Evolutionary conservation across 495 filamentous ascomycete species (phyloP).

Genomic region (Neurospora sp.): DNA sequence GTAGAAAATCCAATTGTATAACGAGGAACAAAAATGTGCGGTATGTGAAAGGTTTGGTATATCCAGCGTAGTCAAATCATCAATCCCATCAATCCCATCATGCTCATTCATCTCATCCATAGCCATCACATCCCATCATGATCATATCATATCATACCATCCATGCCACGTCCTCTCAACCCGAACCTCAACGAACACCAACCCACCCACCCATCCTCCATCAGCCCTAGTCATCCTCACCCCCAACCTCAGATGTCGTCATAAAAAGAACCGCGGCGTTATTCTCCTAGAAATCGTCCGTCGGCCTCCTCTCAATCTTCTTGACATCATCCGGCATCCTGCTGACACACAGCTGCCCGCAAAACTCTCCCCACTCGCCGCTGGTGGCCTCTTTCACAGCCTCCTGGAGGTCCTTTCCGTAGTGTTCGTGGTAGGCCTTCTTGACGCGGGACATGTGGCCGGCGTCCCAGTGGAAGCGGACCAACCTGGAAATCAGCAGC

Average conservation of each 20-base stretch:
- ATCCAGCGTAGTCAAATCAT: neutral
- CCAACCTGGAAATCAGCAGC: slow-evolving; percentile 68
- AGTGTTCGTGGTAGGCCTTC: slow-evolving; percentile 58
- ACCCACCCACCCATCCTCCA: neutral
- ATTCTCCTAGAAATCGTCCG: slow-evolving; percentile 8
- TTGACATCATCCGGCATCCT: slow-evolving; percentile 44
- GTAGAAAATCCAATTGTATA: neutral
- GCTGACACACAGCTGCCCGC: slow-evolving; percentile 39
- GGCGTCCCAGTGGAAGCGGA: slow-evolving; percentile 77
- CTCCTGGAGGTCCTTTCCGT: slow-evolving; percentile 57
- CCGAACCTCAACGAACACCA: neutral
- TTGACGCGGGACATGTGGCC: slow-evolving; percentile 64
- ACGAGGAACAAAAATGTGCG: too few relatives aligned
- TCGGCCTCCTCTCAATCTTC: slow-evolving; percentile 25
- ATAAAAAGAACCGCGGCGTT: neutral
- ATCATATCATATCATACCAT: neutral
- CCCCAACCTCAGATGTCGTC: neutral
- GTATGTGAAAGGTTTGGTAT: neutral
- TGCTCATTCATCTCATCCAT: neutral
- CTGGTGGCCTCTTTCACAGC: slow-evolving; percentile 42
- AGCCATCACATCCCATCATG: neutral
- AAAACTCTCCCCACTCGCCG: slow-evolving; percentile 44
- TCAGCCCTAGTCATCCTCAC: neutral
- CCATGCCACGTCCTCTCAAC: neutral
- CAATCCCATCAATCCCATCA: neutral